Conservation (phyloP, 1,139 yeast genomes). For the Taphrina sp. region DNA sequence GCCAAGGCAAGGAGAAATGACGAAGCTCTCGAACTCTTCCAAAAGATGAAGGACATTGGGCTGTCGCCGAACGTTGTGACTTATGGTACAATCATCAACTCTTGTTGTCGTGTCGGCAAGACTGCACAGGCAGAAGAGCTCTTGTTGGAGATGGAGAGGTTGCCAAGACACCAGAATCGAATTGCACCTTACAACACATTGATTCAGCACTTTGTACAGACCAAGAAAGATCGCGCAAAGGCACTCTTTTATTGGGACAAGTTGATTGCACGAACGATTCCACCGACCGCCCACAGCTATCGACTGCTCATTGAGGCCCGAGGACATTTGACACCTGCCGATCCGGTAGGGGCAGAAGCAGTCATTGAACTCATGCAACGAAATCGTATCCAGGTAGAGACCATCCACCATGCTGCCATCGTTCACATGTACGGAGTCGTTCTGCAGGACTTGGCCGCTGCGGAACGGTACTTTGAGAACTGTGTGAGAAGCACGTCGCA, state of each 20-base stretch:
- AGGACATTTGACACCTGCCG: conserved; percentile 43
- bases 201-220: conserved; percentile 47
- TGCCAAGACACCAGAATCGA: conserved; percentile 42
- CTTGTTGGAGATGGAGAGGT: conserved; percentile 45
- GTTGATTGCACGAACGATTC: conserved; percentile 41
- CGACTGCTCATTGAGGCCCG: conserved; percentile 48
- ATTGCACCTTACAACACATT: conserved; percentile 48
- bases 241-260: conserved; percentile 44
- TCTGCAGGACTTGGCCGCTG: conserved; percentile 43
- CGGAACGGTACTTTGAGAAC: conserved; percentile 43
- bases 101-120: conserved; percentile 47
- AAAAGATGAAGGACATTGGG: conserved; percentile 44
- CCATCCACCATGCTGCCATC: conserved; percentile 48
- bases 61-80: conserved; percentile 44
- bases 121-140: conserved; percentile 44
- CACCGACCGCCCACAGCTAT: conserved; percentile 47
- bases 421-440: conserved; percentile 48
- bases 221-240: conserved; percentile 43
- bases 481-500: conserved; percentile 39
- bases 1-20: conserved; percentile 45
- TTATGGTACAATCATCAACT: conserved; percentile 48
- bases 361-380: conserved; percentile 44
- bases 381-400: conserved; percentile 40
- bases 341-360: conserved; percentile 45
- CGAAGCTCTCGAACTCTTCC: conserved; percentile 43